Base-by-base conservation (phyloP, 2,329 filamentous ascomycete genomes). In the Waltergamsia citrina region DNA sequence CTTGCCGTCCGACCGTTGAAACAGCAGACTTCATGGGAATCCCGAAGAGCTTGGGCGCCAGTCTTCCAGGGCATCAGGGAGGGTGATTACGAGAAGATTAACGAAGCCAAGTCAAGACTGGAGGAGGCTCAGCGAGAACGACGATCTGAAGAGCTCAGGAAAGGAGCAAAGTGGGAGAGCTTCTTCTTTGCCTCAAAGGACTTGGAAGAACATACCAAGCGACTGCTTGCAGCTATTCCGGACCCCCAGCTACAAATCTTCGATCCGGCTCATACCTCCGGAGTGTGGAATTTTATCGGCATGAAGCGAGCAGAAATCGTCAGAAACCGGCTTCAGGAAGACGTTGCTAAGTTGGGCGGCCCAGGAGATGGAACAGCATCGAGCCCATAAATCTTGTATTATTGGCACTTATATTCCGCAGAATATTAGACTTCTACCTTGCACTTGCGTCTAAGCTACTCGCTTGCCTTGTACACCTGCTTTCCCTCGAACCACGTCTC, bases 61-160 rank as follows among this genome's bases (percentile, higher is more conserved):
- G 86, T 94, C 3, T 79, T 84, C 0, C 65, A 69, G 4, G 83
- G 78, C 17, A 81, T 94, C 37, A 58, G 65, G n/a, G 67, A 65
- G 38, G 82, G 82, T 17, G 80, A 94, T 49, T 81, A 90, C 70
- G 76, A 86, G 36, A 63, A 67, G 6, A 83, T 81, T 0, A 73
- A 74, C 0, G 56, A 58, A 1, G 81, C 87, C 50, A 94, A 94
- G 62, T 74, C 71, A 7, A 77, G 79, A 50, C 83, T 94, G 37
- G 87, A 94, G 55, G 81, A 88, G 48, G 74, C 76, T 19, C 87
- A 94, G 60, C 71, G 87, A 11, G 75, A 81, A 39, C 66, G 90
- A 63, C 72, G 87, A 39, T 74, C 73, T 45, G 59, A 70, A 35
- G 85, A 92, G 53, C 71, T 72, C 44, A 67, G 68, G 11, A 48